Percentiles rank a stretch among this genome's conserved stretches.
Conservation (phyloP, 257 asterid species). For the Solanum virginianum region DNA sequence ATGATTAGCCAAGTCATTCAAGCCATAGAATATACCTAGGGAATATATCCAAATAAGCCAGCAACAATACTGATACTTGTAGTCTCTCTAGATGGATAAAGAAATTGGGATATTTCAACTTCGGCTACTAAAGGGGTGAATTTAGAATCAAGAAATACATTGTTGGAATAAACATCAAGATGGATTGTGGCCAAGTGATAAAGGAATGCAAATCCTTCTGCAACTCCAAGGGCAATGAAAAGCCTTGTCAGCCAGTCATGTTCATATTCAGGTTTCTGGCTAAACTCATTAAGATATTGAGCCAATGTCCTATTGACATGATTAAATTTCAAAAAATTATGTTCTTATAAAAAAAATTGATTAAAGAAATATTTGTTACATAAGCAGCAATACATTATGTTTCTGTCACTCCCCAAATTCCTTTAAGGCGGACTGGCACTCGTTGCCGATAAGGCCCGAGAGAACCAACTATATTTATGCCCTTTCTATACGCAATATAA, state of each 20-base stretch:
- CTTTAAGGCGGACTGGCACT: no score
- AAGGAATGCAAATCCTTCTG: conserved; percentile 76
- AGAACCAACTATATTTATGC: no score
- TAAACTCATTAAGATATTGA: conserved; percentile 49
- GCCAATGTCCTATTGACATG: conserved; percentile 45
- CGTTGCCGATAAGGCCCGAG: no score
- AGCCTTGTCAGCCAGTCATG: conserved; percentile 79
- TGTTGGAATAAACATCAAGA: conserved; percentile 76
- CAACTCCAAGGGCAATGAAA: conserved; percentile 25
- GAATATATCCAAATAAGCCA: conserved; percentile 94
- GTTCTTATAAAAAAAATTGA: no score
- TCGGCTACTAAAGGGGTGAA: no score
- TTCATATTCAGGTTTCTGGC: conserved; percentile 32
- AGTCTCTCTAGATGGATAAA: neutral
- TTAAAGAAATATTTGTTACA: no score
- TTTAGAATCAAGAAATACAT: no score
- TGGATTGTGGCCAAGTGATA: conserved; percentile 81
- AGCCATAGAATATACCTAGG: conserved; percentile 22
- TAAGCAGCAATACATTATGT: no score
- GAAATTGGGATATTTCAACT: no score
- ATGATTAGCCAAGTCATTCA: neutral
- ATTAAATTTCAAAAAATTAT: no score
- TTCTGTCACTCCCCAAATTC: no score
- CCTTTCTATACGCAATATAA: no score
- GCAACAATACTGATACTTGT: conserved; percentile 97